Evolutionary conservation across 768 basidiomycete genomes (phyloP).

Genomic region (Brasilioporus rufonigricans): DNA sequence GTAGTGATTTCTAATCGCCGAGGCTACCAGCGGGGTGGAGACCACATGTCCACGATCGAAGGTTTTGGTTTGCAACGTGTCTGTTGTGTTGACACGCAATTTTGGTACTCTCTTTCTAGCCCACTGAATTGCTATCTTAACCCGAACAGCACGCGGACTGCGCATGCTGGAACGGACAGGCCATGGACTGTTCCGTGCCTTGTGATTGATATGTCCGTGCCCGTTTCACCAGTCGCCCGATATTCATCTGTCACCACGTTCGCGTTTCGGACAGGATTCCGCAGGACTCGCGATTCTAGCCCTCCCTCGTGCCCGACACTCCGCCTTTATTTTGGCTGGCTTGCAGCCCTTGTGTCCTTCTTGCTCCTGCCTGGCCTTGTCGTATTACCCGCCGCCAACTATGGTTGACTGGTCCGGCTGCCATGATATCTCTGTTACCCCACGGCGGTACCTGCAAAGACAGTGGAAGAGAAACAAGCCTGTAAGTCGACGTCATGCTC

Average conservation of each 20-base stretch:
- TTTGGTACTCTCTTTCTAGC: conserved; percentile 2
- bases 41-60: conserved; percentile 19
- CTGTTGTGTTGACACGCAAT: conserved; percentile 10
- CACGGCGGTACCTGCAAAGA: conserved; percentile 36
- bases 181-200: conserved; percentile 15
- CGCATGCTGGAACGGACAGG: conserved; percentile 25
- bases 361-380: conserved; percentile 6
- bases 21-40: not conserved
- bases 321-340: conserved; percentile 23
- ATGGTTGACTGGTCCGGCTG: conserved; percentile 17
- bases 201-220: conserved; percentile 20
- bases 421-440: conserved; percentile 21
- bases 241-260: conserved; percentile 16
- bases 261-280: conserved; percentile 29
- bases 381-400: not conserved
- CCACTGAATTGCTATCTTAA: conserved; percentile 4
- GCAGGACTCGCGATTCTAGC: conserved; percentile 23
- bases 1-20: conserved; percentile 4
- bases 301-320: conserved; percentile 29
- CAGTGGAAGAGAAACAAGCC: conserved; percentile 45
- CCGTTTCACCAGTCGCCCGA: conserved; percentile 12
- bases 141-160: conserved; percentile 23
- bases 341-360: not conserved
- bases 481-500: conserved; percentile 25
- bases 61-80: conserved; percentile 24